Evolutionary conservation across 1,284 basidiomycete genomes (phyloP), one percentile per base, ranked within the genome.

Genomic region (Pseudozyma sp.): DNA sequence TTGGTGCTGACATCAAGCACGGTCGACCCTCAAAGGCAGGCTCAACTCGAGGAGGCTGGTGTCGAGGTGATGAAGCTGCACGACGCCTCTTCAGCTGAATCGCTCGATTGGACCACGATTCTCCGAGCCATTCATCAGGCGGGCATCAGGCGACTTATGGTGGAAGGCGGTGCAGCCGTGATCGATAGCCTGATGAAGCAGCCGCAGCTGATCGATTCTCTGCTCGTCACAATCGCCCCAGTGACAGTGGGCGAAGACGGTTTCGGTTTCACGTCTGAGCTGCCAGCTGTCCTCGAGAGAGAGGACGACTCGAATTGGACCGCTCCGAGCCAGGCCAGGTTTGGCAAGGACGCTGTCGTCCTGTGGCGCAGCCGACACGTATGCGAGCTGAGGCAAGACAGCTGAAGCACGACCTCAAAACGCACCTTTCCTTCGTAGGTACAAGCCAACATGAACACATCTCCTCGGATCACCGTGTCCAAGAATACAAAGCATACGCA

Each of bases 161-260:
- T 97, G 10, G 96, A 99, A 86, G 96, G 96, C 54, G 96, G 96
- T 16, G 92, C 93, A 5, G 86, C 87, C 5, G 88, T 98, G 63
- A 94, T 99, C 60, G 87, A 88, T 16, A 90, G 92, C 2, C 94
- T 96, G 2, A 63, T 74, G 71, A 51, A 60, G 29, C 62, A 69
- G 34, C 55, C 68, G 24, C 51, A 51, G 5, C 59, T 40, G 4
- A 56, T 75, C 16, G 68, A 75, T 29, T 55, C 72, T 19, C 44
- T 75, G 17, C 68, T 75, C 8, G 64, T 75, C 30, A 75, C 72
- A 13, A 53, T 68, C 11, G 59, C 72, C 4, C 72, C 72, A 4
- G 13, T 59, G 3, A 44, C 39, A 1, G 52, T 70, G 0, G 72
- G 68, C 19, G n/a, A 49, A 11, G 19, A 54, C 3, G 72, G 68